Base-by-base conservation (phyloP, 2,329 filamentous ascomycete species). In the Bipolaris oryzae region DNA sequence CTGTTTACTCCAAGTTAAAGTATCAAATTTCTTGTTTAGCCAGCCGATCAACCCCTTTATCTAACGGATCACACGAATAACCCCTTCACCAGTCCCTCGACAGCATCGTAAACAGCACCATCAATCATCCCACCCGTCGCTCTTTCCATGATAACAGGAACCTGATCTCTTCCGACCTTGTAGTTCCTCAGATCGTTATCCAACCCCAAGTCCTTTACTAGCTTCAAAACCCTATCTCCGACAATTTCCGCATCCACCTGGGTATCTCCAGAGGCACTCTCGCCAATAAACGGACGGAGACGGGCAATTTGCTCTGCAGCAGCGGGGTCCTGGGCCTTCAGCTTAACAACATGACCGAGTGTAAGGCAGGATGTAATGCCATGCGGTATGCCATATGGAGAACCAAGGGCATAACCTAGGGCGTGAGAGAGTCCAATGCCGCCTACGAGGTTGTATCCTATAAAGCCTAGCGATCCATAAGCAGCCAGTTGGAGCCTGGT, bases 341-440 rank as follows among this genome's bases (percentile, higher is more conserved):
- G 70, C 67, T 81, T 82, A 3, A 85, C 78, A 0, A 85, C 83
- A 52, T 82, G 80, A 0, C 81, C 81, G 0, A 86, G 74, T 0
- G 82, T 84, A 44, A 86, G 64, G 62, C 83, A 85, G 1, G 77
- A 81, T 0, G 83, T 86, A 43, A 84, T 79, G 0, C 83, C 83
- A 59, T 86, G 83, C 0, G 84, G 84, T 37, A 86, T 85, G 0
- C 74, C 68, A 60, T 85, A 86, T 0, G 84, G 83, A 2, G 76
- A 79, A 0, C 84, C 84, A 2, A 86, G 70, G 0, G 83, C 82
- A 62, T 85, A 84, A 0, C 80, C 80, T 47, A 82, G 60, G 0
- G 73, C 70, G 54, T 82, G 81, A 3, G 69, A 75, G 2, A 85
- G 70, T 0, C 83, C 83, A 0, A 85, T 67, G 0, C 78, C 78